Percentiles rank a stretch among this genome's conserved stretches.
These are phyloP conservation scores for Chytriomyces hyalinus DNA, from an alignment of 192 early-diverging fungal genomes.

Conservation along the genomic window DNA sequence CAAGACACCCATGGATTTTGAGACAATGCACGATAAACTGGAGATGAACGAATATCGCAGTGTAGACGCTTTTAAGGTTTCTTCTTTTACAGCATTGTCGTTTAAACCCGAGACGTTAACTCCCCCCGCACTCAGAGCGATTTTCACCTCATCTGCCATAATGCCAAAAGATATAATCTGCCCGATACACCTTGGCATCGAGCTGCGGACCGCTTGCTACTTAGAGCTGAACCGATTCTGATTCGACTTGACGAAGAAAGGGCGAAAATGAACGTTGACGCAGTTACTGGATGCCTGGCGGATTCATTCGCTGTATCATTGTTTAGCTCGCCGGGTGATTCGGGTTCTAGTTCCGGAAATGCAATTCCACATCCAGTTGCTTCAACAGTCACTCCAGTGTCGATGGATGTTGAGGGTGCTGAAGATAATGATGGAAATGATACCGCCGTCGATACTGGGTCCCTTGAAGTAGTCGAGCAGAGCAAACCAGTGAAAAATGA, in stretches of 20 bases:
- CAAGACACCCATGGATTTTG: conserved; percentile 78
- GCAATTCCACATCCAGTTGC: neutral
- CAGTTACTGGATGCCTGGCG: conserved; percentile 38
- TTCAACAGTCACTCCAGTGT: neutral
- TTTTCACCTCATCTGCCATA: conserved; percentile 71
- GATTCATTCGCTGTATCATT: conserved; percentile 15
- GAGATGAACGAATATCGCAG: conserved; percentile 58
- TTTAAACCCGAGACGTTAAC: neutral
- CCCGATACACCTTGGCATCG: conserved; percentile 73
- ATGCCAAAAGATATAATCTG: conserved; percentile 79
- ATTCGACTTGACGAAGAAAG: conserved; percentile 13
- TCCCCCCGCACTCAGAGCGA: conserved; percentile 57
- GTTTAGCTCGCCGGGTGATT: conserved; percentile 20
- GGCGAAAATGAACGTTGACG: conserved; percentile 34
- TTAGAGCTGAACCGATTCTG: conserved; percentile 24
- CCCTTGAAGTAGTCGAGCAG: neutral
- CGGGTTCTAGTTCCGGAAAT: neutral
- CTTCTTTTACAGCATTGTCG: conserved; percentile 7
- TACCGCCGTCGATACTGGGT: neutral
- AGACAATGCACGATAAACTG: conserved; percentile 65
- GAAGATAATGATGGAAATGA: neutral
- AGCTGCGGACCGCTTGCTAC: conserved; percentile 62
- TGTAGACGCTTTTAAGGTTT: conserved; percentile 66
- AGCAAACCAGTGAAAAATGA: too few relatives aligned
- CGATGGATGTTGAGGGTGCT: neutral